Evolutionary conservation across 2,329 filamentous ascomycete genomes (phyloP), one percentile per base, ranked within the genome.

Genomic region (Aspergillus ruber): DNA sequence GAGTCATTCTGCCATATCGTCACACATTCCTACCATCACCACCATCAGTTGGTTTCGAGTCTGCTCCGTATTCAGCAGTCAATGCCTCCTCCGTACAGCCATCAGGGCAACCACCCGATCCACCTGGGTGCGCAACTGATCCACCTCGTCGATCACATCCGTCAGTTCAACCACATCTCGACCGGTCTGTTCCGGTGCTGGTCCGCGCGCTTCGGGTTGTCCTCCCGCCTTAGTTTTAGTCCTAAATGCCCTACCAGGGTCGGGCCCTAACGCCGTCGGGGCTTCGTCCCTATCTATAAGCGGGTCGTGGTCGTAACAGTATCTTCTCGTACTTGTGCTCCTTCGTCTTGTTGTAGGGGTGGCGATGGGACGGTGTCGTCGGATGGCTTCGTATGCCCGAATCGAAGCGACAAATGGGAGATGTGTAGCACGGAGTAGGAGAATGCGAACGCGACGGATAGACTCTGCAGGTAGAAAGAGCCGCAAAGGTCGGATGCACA

Each of bases 391-490:
- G 59, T 78, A 83, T n/a, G 68, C 64, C 70, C 77, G 76, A 47
- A 83, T 82, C 45, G 78, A 63, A 35, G 68, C 73, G 44, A 83
- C 76, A 55, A 78, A 77, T 12, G 80, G 79, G 42, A 76, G 63
- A 63, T 83, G 80, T 2, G 79, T 82, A 43, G 73, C 73, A 60
- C 79, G 80, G 49, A 83, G 73, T 41, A 83, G 62, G 38, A 81
- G 59, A 50, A 84, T 83, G 42, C 80, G 76, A 47, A 77, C 73
- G 27, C 71, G 72, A 44, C 80, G 74, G 47, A 82, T 68, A 47
- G 69, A 65, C 52, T 77, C 77, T 39, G 78, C 72, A n/a, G 79
- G 72, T 35, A 83, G 52, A 44, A 80, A 66, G 45, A 83, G 69
- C 58, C 80, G 71, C 55, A 83, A 67, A 23, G 80, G 80, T 44